Evolutionary conservation across 1,284 basidiomycete genomes (phyloP), one percentile per base, ranked within the genome.

Genomic region (Erythrobasidium hasegawianum): DNA sequence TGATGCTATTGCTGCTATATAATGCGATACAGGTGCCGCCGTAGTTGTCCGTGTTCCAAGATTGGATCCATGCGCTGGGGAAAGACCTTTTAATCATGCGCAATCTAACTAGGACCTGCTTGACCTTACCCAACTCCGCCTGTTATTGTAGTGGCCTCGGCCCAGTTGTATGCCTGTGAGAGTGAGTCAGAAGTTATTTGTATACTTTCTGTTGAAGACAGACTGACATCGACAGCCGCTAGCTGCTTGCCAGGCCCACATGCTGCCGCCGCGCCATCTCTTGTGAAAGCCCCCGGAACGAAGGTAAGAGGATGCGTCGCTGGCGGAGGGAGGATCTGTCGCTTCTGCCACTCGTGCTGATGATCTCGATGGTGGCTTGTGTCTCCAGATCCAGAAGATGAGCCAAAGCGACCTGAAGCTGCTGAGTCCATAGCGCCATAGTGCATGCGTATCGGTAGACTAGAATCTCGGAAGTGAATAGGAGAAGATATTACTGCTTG

Each of bases 21-120:
- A 53, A 26, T 3, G 50, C 50, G 16, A 53, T 24, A 26, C 50
- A 53, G 14, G 50, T 24, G 5, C 50, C 50, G 18, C 5, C 22
- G 50, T 53, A 53, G 50, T 27, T 53, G 50, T 53, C 50, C 20
- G 50, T 53, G 50, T 53, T 53, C 50, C 50, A 53, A 3, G 50
- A 53, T 16, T 26, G 50, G 50, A 53, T 53, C 50, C 50, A 53
- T 22, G 50, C 50, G 43, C 43, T 47, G 43, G 5, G n/a, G n/a
- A 41, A 41, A 41, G 40, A 10, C 10, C n/a, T 41, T 10, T 11
- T 41, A 11, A 41, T 41, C 40, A 41, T 41, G 40, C 40, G 40
- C n/a, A 10, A 11, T 41, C 40, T 41, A n/a, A 10, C n/a, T n/a
- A 41, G 40, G n/a, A 41, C 11, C 11, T 47, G 22, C 43, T 8